phyloP scores from a whole-genome alignment of 2,329 filamentous ascomycete species.

The Paecilomyces sp. region DNA sequence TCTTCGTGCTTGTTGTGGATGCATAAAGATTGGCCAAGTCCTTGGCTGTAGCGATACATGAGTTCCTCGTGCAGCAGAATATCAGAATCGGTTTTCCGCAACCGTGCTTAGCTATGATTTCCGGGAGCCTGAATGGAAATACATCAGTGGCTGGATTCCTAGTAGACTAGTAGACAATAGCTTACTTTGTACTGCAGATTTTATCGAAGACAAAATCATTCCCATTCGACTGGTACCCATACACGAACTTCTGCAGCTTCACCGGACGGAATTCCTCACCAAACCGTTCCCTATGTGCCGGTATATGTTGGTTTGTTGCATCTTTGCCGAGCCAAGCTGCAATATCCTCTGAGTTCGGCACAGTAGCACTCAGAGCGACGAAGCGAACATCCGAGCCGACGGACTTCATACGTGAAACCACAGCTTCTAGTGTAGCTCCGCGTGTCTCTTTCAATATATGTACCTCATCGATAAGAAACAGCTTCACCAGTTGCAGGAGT shows the following conservation, averaged over 20 bases:
- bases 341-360: constrained; percentile 75
- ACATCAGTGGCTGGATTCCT: constrained; percentile 1
- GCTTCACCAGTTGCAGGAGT: constrained; percentile 65
- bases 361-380: constrained; percentile 72
- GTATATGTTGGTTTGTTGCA: constrained; percentile 50
- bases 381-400: constrained; percentile 70
- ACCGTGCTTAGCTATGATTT: constrained; percentile 60
- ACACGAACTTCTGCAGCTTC: constrained; percentile 66
- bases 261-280: constrained; percentile 77
- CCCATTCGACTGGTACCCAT: constrained; percentile 56
- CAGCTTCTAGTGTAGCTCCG: constrained; percentile 72
- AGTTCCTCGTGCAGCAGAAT: constrained; percentile 72
- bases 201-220: constrained; percentile 78
- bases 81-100: constrained; percentile 71
- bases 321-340: constrained; percentile 70
- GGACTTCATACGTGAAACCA: constrained; percentile 82
- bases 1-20: constrained; percentile 42
- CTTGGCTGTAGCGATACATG: constrained; percentile 61
- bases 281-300: constrained; percentile 63
- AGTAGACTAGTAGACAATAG: neutral
- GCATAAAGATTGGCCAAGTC: constrained; percentile 61
- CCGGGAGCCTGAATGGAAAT: constrained; percentile 47
- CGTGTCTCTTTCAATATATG: constrained; percentile 76
- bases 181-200: constrained; percentile 53
- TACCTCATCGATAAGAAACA: constrained; percentile 82